phyloP scores from a whole-genome alignment of 2,329 filamentous ascomycete genomes.

The Cytospora leucostoma region DNA sequence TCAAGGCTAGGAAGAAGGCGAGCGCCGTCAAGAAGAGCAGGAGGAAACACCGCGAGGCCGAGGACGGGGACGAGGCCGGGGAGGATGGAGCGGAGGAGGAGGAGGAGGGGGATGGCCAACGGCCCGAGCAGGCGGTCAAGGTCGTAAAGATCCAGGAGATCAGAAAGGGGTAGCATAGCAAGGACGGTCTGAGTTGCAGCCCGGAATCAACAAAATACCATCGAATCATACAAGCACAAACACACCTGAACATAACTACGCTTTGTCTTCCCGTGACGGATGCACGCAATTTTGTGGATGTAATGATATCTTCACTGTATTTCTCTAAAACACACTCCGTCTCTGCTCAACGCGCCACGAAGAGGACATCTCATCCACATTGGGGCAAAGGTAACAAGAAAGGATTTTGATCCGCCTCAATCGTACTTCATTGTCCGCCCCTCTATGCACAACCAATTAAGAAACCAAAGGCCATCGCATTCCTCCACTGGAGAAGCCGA shows the following conservation, averaged over 20 bases:
- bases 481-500: constrained; percentile 48
- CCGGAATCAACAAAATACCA: neutral
- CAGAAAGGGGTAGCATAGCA: neutral
- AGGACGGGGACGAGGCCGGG: constrained; percentile 38
- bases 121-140: neutral
- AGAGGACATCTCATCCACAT: constrained; percentile 35
- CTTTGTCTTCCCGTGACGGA: neutral
- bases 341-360: constrained; percentile 30
- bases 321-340: constrained; percentile 33
- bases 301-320: constrained; percentile 29
- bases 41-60: constrained; percentile 72
- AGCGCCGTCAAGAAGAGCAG: constrained; percentile 80
- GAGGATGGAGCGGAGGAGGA: constrained; percentile 30
- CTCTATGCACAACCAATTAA: constrained; percentile 52
- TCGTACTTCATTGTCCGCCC: constrained; percentile 47
- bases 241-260: neutral
- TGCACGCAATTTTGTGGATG: constrained; percentile 5
- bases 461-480: constrained; percentile 52
- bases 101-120: constrained; percentile 4
- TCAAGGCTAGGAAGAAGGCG: constrained; percentile 68
- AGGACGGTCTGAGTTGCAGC: no score
- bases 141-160: constrained; percentile 9
- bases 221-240: neutral
- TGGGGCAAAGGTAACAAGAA: constrained; percentile 42
- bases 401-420: constrained; percentile 59